phyloP scores from a whole-genome alignment of 306 rosid species.

The Castanea crenata region DNA sequence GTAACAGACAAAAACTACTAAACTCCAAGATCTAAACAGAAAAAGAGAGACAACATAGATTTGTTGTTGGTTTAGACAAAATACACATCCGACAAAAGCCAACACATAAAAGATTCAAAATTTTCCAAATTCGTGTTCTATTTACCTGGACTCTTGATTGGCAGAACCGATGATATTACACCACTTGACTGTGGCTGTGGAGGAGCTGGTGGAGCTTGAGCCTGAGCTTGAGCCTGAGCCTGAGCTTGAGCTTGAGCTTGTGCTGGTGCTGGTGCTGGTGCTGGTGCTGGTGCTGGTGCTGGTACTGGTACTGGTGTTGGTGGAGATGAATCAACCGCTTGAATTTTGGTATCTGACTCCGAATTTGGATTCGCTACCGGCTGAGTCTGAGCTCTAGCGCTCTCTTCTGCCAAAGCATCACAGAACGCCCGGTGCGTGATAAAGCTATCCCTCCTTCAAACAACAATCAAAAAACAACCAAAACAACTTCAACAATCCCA shows the following conservation, averaged over 20 bases:
- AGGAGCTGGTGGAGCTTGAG: constrained; percentile 27
- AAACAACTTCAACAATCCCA: constrained; percentile 28
- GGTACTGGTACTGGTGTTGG: not conserved
- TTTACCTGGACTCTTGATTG: constrained; percentile 59
- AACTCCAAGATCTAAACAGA: constrained; percentile 39
- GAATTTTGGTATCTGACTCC: constrained; percentile 37
- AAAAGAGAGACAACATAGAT: constrained; percentile 11
- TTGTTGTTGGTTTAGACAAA: constrained; percentile 19
- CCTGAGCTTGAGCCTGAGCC: constrained; percentile 1
- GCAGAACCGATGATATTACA: constrained; percentile 40
- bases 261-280: not conserved
- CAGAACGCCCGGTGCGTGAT: constrained; percentile 94
- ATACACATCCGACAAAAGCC: constrained; percentile 43
- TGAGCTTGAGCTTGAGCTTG: not conserved
- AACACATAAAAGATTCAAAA: constrained; percentile 19
- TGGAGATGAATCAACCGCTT: constrained; percentile 32
- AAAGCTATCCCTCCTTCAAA: constrained; percentile 86
- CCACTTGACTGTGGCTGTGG: constrained; percentile 45
- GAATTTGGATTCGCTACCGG: constrained; percentile 31
- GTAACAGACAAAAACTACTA: constrained; percentile 77
- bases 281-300: not conserved
- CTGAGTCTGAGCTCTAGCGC: constrained; percentile 48
- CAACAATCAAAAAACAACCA: not conserved
- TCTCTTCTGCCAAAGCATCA: constrained; percentile 84
- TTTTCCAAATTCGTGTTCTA: constrained; percentile 12